phyloP scores from a whole-genome alignment of 768 basidiomycete genomes.

The Termitomyces sp. region DNA sequence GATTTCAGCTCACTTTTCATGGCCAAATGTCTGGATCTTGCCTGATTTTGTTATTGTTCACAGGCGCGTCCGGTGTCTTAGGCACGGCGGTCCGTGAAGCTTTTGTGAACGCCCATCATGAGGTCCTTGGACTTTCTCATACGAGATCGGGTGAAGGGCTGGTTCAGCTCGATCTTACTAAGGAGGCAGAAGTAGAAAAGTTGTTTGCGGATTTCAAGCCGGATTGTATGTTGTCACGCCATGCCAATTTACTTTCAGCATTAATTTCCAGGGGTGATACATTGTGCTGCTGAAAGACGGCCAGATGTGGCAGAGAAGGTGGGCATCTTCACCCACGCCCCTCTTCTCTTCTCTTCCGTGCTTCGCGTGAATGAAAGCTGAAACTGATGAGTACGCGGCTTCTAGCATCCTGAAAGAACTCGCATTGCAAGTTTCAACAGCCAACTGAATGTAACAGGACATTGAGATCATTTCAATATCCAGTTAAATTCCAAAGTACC shows the following conservation, averaged over 20 bases:
- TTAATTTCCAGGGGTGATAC: slow-evolving; percentile 78
- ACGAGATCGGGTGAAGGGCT: slow-evolving; percentile 53
- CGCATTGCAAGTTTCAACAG: slow-evolving; percentile 38
- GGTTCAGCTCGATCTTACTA: slow-evolving; percentile 61
- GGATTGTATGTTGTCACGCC: slow-evolving; percentile 47
- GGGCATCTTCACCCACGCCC: slow-evolving; percentile 10
- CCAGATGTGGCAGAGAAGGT: slow-evolving; percentile 93
- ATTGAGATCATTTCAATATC: background rate
- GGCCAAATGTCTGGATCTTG: background rate
- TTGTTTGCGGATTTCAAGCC: slow-evolving; percentile 57
- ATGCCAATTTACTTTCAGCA: background rate
- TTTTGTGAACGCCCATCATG: slow-evolving; percentile 39
- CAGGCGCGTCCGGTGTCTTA: slow-evolving; percentile 90
- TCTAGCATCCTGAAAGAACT: slow-evolving; percentile 63
- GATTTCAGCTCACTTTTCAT: background rate
- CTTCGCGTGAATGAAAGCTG: background rate
- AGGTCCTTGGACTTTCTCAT: slow-evolving; percentile 67
- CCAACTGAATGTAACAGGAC: background rate
- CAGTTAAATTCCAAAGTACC: slow-evolving; percentile 83
- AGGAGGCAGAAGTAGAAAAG: slow-evolving; percentile 44
- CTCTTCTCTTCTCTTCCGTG: background rate
- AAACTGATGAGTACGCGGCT: background rate
- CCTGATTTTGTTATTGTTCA: background rate
- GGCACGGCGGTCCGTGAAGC: slow-evolving; percentile 72
- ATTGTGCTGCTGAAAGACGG: slow-evolving; percentile 91